A percentile compares a stretch with the other conserved stretches of the same genome.
These are phyloP conservation scores for Nannochloropsis oceanica DNA, from an alignment of 108 stramenopile genomes.

Conservation along the genomic window DNA sequence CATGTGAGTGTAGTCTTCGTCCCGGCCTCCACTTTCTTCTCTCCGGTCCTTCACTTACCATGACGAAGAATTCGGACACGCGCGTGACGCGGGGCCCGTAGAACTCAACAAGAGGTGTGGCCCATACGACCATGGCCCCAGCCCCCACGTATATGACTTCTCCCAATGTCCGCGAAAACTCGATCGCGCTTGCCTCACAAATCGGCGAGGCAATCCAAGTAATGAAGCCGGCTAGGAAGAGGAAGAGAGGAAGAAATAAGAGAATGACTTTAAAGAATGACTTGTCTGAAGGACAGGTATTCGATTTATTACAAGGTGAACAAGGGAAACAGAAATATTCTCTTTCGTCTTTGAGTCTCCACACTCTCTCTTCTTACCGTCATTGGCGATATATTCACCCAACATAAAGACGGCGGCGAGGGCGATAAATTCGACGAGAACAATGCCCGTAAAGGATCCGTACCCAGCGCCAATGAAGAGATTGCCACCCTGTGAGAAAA, in stretches of 20 bases:
- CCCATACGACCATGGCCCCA: background rate
- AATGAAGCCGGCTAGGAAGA: background rate
- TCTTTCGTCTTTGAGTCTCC: background rate
- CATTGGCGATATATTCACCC: background rate
- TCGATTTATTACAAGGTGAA: background rate
- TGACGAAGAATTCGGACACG: background rate
- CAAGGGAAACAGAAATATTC: background rate
- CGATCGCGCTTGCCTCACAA: background rate
- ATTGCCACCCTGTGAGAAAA: background rate
- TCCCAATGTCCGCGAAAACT: background rate
- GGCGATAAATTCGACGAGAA: background rate
- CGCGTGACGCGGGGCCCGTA: background rate
- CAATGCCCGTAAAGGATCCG: background rate
- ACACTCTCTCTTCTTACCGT: background rate
- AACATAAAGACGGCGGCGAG: background rate
- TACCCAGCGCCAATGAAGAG: background rate
- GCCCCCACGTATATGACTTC: background rate
- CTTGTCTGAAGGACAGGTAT: background rate
- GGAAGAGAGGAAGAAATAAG: background rate
- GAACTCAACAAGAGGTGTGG: background rate
- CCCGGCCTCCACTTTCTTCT: no score
- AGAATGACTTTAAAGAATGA: background rate
- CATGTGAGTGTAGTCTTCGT: no score
- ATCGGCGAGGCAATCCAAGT: background rate
- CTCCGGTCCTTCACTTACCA: background rate